Evolutionary conservation across 164 flowering plant genomes (phyloP).

Genomic region (Chimonanthus salicifolius): DNA sequence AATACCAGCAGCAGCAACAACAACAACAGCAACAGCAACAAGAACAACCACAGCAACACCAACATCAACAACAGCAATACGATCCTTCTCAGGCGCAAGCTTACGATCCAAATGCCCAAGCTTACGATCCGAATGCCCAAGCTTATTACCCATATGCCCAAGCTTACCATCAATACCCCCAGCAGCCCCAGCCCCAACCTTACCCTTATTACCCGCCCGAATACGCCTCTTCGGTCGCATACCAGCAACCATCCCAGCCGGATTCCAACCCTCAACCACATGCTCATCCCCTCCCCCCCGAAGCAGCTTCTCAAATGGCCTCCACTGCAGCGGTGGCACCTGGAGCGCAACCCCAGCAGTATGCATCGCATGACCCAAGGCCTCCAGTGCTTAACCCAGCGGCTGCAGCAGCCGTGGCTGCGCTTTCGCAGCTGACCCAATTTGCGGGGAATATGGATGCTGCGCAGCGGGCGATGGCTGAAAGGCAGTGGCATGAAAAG

Average conservation of each 20-base stretch:
- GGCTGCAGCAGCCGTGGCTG: slow-evolving; percentile 40
- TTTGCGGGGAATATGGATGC: slow-evolving; percentile 35
- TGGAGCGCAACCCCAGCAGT: slow-evolving; percentile 19
- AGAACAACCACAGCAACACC: slow-evolving; percentile 13
- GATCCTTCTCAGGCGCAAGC: slow-evolving; percentile 5
- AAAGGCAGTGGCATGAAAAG: slow-evolving; percentile 1
- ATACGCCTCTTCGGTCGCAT: neutral
- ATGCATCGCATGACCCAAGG: slow-evolving; percentile 9
- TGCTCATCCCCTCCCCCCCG: slow-evolving; percentile 12
- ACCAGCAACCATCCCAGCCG: slow-evolving; percentile 12
- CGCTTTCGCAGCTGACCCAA: slow-evolving; percentile 36
- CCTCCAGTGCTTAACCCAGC: slow-evolving; percentile 32
- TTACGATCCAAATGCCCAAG: slow-evolving; percentile 23
- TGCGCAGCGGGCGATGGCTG: slow-evolving; percentile 26
- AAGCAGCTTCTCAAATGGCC: slow-evolving; percentile 6
- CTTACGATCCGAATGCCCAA: slow-evolving; percentile 15
- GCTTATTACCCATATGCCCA: slow-evolving; percentile 10
- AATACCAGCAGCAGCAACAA: slow-evolving; percentile 22
- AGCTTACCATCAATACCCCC: slow-evolving; percentile 9
- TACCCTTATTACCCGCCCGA: slow-evolving; percentile 22
- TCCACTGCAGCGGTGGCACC: neutral
- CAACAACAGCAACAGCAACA: slow-evolving; percentile 19
- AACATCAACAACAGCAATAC: slow-evolving; percentile 11
- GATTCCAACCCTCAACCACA: slow-evolving; percentile 25
- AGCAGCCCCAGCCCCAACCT: slow-evolving; percentile 10